A percentile compares a stretch with the other conserved stretches of the same genome.
Evolutionary conservation across 345 rosid genomes (phyloP).

Genomic region (Cardamine resedifolia): DNA sequence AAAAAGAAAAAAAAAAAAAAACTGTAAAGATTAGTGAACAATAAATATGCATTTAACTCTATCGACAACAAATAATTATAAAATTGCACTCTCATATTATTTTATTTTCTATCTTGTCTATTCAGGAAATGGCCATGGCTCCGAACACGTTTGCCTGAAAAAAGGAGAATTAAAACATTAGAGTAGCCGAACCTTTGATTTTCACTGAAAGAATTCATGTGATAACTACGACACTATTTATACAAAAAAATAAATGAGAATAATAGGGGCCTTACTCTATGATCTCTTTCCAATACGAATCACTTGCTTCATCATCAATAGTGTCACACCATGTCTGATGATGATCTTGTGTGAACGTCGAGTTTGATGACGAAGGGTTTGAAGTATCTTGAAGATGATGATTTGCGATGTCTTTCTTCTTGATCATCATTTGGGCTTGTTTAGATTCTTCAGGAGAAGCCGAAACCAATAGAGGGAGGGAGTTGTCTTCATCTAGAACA

Average conservation of each 20-base stretch:
- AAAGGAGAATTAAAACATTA: conserved; percentile 1
- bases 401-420: conserved; percentile 26
- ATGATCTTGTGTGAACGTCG: conserved; percentile 50
- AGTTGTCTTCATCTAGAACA: conserved; percentile 18
- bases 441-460: conserved; percentile 44
- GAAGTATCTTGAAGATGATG: conserved; percentile 30
- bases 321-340: conserved; percentile 38
- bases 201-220: background rate
- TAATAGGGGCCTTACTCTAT: conserved; percentile 47
- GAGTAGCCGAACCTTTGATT: background rate
- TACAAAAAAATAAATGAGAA: background rate
- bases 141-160: conserved; percentile 56
- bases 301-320: conserved; percentile 51
- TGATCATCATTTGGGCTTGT: conserved; percentile 15
- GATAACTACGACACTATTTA: background rate
- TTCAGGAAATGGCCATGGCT: conserved; percentile 48
- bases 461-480: conserved; percentile 50
- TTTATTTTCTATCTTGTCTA: background rate
- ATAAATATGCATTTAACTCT: conserved; percentile 2
- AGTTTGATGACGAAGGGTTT: conserved; percentile 56
- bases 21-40: background rate
- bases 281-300: conserved; percentile 58
- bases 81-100: background rate
- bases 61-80: conserved; percentile 14
- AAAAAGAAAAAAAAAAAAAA: too few species aligned